These are phyloP conservation scores for Cladosporium velox DNA, from an alignment of 2,329 filamentous ascomycete species.

Conservation along the genomic window DNA sequence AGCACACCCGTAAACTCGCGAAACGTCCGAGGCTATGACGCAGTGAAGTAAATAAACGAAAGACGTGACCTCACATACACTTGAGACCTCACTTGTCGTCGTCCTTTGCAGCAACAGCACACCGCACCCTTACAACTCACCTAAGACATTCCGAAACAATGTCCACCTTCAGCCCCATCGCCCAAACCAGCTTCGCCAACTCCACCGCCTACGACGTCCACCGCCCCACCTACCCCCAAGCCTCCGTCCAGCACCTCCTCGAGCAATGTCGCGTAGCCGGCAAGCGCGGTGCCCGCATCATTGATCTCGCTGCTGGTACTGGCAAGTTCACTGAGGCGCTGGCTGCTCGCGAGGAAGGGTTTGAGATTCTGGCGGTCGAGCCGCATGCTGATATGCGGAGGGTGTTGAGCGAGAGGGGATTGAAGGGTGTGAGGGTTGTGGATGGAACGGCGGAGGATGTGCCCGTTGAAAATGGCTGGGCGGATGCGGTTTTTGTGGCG, in stretches of 20 bases:
- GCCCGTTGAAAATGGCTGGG: constrained; percentile 58
- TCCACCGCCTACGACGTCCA: constrained; percentile 66
- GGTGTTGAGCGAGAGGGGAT: constrained; percentile 59
- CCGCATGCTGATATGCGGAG: constrained; percentile 67
- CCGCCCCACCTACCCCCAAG: constrained; percentile 65
- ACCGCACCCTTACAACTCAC: not conserved
- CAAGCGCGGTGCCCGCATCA: constrained; percentile 50
- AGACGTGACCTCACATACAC: not conserved
- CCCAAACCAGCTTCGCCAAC: constrained; percentile 61
- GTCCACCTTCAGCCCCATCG: constrained; percentile 26
- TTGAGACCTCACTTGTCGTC: constrained; percentile 2
- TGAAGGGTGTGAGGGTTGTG: constrained; percentile 57
- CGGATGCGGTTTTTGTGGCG: constrained; percentile 66
- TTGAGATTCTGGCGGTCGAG: constrained; percentile 63
- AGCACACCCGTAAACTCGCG: not conserved
- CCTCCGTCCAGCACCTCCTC: constrained; percentile 62
- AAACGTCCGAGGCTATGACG: constrained; percentile 2
- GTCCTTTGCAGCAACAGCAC: constrained; percentile 3
- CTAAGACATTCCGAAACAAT: not conserved
- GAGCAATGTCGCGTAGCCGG: constrained; percentile 54
- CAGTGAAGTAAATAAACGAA: constrained; percentile 5
- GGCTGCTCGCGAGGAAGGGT: constrained; percentile 59
- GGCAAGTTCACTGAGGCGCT: constrained; percentile 70
- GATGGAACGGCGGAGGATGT: constrained; percentile 62
- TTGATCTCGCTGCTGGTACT: constrained; percentile 69